Evolutionary conservation across 2,329 filamentous ascomycete species (phyloP), one percentile per base, ranked within the genome.

Genomic region (Grosmannia serpens): DNA sequence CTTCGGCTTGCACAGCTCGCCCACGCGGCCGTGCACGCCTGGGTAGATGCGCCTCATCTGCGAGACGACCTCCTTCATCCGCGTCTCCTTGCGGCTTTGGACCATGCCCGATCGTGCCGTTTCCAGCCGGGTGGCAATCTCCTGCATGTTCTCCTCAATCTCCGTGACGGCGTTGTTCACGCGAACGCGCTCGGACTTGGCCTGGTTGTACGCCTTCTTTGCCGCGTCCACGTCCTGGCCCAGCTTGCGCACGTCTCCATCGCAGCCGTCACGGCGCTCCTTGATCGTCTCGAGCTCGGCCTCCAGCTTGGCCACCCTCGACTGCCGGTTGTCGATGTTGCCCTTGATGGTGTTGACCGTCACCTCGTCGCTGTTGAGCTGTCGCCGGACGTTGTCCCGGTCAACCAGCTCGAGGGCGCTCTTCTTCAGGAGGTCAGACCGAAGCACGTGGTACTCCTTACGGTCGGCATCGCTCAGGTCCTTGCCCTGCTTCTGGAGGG

Each of bases 1-100:
- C 72, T 96, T 97, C 1, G 94, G 92, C 64, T 89, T 91, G 75
- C 94, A 96, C 49, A 99, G 81, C 64, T 96, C 90, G 62, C 90
- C 89, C 52, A 97, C 83, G 52, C 92, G 86, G 24, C 94, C 94
- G 64, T 89, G 89, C 51, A 99, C 92, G 53, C 92, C 92, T 1
- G 91, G 89, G 66, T 91, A 96, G 62, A 96, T 88, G 56, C 91
- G 87, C 71, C 95, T 96, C 66, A 99, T 78, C 35, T 89, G 86
- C 13, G 86, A 84, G 38, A 97, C 86, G 68, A 89, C 88, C 68
- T 96, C 91, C 66, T 89, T 90, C 67, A 87, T 84, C 60, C 85
- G 80, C 29, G 82, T 74, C 68, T 97, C 92, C 68, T 85, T 89
- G 66, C 91, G 87, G 64, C 84, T 94, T 70, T 96, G 90, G 61